Conservation (phyloP, 305 asterid species). For the Andrographis paniculata region DNA sequence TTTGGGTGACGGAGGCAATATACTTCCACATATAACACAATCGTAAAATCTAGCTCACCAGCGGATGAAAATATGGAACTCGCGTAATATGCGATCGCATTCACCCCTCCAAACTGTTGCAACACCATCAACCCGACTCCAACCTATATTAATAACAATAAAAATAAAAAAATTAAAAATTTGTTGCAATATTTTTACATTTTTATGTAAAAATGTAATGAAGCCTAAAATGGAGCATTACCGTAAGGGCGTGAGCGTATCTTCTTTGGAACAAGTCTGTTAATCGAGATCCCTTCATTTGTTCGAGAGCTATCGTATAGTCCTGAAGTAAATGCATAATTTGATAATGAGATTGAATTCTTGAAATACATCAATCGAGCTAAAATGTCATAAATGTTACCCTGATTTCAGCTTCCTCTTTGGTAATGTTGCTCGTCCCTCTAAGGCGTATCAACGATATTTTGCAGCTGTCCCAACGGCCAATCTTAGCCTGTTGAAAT, state of each 20-base stretch:
- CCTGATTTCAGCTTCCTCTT: conserved; percentile 52
- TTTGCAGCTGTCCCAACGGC: conserved; percentile 37
- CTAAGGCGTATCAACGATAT: conserved; percentile 47
- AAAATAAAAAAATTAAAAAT: conserved; percentile 14
- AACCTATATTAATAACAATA: conserved; percentile 28
- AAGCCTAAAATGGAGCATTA: conserved; percentile 20
- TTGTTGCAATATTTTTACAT: conserved; percentile 1
- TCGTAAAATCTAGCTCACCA: too few relatives aligned
- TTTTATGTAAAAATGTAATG: conserved; percentile 4
- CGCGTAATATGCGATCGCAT: conserved; percentile 82
- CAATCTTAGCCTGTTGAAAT: conserved; percentile 50
- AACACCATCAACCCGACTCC: conserved; percentile 91
- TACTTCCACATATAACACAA: too few relatives aligned
- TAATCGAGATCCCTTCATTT: conserved; percentile 39
- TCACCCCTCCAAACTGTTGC: conserved; percentile 87
- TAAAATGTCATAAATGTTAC: conserved; percentile 24
- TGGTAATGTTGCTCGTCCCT: conserved; percentile 39
- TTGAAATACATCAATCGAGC: conserved; percentile 8
- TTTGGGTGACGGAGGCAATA: too few relatives aligned
- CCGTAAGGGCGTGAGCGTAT: conserved; percentile 67
- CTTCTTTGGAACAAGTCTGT: conserved; percentile 66
- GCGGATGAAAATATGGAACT: conserved; percentile 77
- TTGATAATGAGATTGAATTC: conserved; percentile 4
- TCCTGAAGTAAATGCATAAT: conserved; percentile 27
- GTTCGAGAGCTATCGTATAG: conserved; percentile 45